Evolutionary conservation across 345 rosid species (phyloP).

Genomic region (Clarkia xantiana): DNA sequence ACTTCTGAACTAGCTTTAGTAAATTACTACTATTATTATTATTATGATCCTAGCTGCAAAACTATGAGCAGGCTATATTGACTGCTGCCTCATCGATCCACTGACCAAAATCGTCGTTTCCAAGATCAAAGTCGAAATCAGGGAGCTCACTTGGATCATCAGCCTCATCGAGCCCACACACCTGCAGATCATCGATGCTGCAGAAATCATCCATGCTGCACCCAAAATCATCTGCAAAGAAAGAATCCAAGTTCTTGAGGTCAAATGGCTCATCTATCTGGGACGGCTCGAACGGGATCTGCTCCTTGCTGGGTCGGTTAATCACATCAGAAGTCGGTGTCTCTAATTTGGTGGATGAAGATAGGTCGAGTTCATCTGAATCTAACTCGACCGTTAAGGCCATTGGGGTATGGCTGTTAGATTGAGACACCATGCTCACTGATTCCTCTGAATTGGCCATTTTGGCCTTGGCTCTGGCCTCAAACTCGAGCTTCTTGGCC

Average conservation of each 20-base stretch:
- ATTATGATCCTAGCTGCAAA: constrained; percentile 53
- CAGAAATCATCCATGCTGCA: constrained; percentile 34
- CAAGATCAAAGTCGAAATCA: constrained; percentile 46
- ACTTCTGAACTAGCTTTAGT: too few relatives aligned
- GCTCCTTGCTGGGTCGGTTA: constrained; percentile 15
- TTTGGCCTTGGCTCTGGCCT: constrained; percentile 12
- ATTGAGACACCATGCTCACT: constrained; percentile 32
- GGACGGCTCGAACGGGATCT: constrained; percentile 7
- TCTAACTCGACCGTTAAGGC: constrained; percentile 35
- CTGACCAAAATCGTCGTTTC: constrained; percentile 22
- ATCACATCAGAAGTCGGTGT: too few relatives aligned
- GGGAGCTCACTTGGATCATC: constrained; percentile 53
- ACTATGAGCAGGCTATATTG: constrained; percentile 61
- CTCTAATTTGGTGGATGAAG: too few relatives aligned
- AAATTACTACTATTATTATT: neutral
- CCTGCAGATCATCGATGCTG: constrained; percentile 34
- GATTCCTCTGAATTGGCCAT: constrained; percentile 23
- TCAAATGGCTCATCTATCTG: constrained; percentile 14
- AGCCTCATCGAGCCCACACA: constrained; percentile 27
- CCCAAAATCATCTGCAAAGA: constrained; percentile 38
- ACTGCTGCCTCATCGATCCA: constrained; percentile 13
- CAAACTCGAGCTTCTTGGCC: constrained; percentile 47
- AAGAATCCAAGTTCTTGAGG: constrained; percentile 28
- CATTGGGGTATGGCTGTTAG: constrained; percentile 26
- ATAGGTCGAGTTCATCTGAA: too few relatives aligned